Evolutionary conservation across 257 asterid genomes (phyloP).

Genomic region (Fraxinus americana): DNA sequence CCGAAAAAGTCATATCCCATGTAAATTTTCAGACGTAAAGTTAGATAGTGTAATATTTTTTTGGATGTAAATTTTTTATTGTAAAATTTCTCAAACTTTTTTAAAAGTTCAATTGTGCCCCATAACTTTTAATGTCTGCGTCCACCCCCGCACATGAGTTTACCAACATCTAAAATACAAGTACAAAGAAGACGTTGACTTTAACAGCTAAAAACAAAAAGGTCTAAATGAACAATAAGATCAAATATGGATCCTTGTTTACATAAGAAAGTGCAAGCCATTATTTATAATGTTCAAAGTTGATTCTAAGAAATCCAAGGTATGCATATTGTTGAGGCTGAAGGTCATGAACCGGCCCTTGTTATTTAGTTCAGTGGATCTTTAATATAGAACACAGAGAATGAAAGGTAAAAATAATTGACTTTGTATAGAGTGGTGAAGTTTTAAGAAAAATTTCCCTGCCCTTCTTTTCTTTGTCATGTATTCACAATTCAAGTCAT

Average conservation of each 20-base stretch:
- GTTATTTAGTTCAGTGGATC: background rate
- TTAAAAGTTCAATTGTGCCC: too few species aligned
- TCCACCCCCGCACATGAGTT: background rate
- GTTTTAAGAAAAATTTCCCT: background rate
- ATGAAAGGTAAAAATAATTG: background rate
- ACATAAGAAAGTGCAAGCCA: background rate
- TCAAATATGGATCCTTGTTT: background rate
- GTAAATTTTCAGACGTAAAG: too few species aligned
- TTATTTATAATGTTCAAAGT: background rate
- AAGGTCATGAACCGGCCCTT: background rate
- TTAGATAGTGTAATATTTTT: too few species aligned
- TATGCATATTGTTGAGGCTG: background rate
- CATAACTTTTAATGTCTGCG: too few species aligned
- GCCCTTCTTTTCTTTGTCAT: conserved; percentile 1
- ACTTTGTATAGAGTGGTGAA: background rate
- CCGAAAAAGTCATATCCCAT: too few species aligned
- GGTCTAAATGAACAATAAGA: background rate
- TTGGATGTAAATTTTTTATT: too few species aligned
- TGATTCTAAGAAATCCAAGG: background rate
- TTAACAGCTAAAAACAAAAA: background rate
- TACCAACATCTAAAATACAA: background rate
- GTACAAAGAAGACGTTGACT: background rate
- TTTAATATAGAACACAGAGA: background rate
- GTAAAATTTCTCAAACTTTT: too few species aligned
- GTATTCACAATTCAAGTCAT: background rate